These are phyloP conservation scores for Umbelopsis sp. DNA, from an alignment of 371 early-diverging fungal species.

Conservation along the genomic window DNA sequence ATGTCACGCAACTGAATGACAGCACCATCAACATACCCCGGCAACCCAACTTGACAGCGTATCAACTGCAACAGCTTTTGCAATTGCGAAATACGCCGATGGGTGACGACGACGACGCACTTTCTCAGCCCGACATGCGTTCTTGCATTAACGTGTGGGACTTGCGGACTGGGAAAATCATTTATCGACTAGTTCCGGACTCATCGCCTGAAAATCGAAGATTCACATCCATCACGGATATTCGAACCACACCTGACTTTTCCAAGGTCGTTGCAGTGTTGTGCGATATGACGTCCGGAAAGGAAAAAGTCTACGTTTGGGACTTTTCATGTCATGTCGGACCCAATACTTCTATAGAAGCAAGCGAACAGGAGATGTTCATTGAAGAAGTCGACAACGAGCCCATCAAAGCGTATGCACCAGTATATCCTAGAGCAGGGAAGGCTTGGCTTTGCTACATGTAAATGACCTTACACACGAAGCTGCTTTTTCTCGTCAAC, in stretches of 20 bases:
- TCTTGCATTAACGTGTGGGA: slow-evolving; percentile 64
- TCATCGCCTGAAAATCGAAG: slow-evolving; percentile 24
- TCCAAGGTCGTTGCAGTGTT: slow-evolving; percentile 25
- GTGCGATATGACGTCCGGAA: slow-evolving; percentile 13
- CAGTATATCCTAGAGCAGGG: slow-evolving; percentile 3
- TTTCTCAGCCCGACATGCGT: slow-evolving; percentile 27
- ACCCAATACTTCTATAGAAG: background rate
- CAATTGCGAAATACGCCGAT: slow-evolving; percentile 21
- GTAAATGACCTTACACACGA: background rate
- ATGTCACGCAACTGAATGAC: slow-evolving; percentile 24
- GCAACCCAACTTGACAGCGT: slow-evolving; percentile 34
- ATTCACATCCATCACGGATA: slow-evolving; percentile 42
- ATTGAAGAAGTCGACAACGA: slow-evolving; percentile 1
- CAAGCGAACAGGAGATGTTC: background rate
- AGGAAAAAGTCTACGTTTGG: slow-evolving; percentile 7
- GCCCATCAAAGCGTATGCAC: slow-evolving; percentile 1
- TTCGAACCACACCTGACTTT: slow-evolving; percentile 27
- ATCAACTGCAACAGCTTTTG: slow-evolving; percentile 42
- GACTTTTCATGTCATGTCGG: background rate
- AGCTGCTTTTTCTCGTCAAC: no score
- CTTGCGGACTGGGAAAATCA: slow-evolving; percentile 51
- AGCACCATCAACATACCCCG: slow-evolving; percentile 21
- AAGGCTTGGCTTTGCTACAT: slow-evolving; percentile 14
- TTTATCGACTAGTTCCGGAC: slow-evolving; percentile 46
- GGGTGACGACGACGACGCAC: slow-evolving; percentile 2